These are phyloP conservation scores for Yamadazyma mexicana DNA, from an alignment of 1,139 yeast genomes.

Conservation along the genomic window DNA sequence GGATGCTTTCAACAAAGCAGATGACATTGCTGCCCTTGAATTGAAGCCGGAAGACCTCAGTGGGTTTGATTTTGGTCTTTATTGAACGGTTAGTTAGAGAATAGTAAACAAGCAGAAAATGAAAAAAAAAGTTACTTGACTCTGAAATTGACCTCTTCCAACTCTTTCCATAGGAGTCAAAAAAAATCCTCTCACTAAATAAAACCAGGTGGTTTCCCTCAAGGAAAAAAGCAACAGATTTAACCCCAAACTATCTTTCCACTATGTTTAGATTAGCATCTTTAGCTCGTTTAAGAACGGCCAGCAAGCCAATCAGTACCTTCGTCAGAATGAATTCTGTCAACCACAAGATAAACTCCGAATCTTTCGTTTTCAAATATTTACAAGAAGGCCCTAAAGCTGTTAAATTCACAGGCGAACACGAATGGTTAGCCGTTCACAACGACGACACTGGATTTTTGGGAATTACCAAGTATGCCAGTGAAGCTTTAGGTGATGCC, in stretches of 20 bases:
- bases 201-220: slow-evolving; percentile 1
- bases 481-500: slow-evolving; percentile 97
- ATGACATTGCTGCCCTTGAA: slow-evolving; percentile 4
- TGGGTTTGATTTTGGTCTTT: slow-evolving; percentile 6
- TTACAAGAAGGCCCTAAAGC: slow-evolving; percentile 47
- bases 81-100: too few relatives aligned
- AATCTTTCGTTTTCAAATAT: slow-evolving; percentile 53
- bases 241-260: neutral
- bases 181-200: neutral
- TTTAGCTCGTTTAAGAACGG: slow-evolving; percentile 8
- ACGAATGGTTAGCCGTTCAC: slow-evolving; percentile 93
- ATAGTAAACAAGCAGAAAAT: too few relatives aligned
- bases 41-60: slow-evolving; percentile 10
- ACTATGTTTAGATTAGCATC: slow-evolving; percentile 11
- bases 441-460: slow-evolving; percentile 79
- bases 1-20: slow-evolving; percentile 10
- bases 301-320: slow-evolving; percentile 10
- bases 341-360: slow-evolving; percentile 50
- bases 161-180: slow-evolving; percentile 1
- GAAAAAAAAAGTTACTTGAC: neutral
- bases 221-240: neutral
- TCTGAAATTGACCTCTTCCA: slow-evolving; percentile 1
- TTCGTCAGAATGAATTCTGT: slow-evolving; percentile 34
- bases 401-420: slow-evolving; percentile 81
- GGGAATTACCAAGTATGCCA: slow-evolving; percentile 94